Evolutionary conservation across 345 rosid species (phyloP), one percentile per base, ranked within the genome.

Genomic region (Eucalyptus rudis): DNA sequence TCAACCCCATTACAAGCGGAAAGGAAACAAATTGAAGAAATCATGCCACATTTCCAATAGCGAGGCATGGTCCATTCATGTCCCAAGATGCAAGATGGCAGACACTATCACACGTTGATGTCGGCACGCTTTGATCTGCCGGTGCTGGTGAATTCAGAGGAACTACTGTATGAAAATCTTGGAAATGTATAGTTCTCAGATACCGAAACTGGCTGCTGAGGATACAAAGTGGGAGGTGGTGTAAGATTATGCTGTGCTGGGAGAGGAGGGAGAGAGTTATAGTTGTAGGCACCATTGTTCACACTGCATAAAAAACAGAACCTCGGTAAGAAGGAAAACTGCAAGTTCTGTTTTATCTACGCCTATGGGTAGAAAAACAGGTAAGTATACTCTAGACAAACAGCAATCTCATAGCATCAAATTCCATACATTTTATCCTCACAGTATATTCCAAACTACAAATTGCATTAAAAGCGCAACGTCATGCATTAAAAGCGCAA

Each of bases 221-320:
- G 99, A 88, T 95, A 96, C 33, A 97, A 96, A 7, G 97, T 98
- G 33, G 99, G 99, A 91, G 99, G 99, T 7, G 99, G 99, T 3
- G 96, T 96, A 88, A 98, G 96, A 93, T 98, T 98, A 80, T 93
- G 95, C 87, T 97, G 99, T 14, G 98, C 99, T 9, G 99, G 99
- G 62, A 97, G 93, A 86, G 99, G 99, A 27, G 97, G 99, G 88
- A 94, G 92, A 86, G 88, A 92, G 93, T 94, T 97, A 92, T 95
- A 95, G 88, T 93, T 96, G 95, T 93, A 96, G 14, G 94, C 91
- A 84, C 96, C 97, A 13, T 92, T 91, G 31, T 91, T 91, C 43
- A 94, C 89, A 88, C 99, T 98, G 98, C 92, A 95, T 8, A 29
- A 49, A 76, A n/a, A 88, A 86, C 86, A 76, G 31, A 79, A 88